Percentiles rank a stretch among this genome's conserved stretches.
phyloP scores from a whole-genome alignment of 78 protist genomes.

The Acrasis kona region DNA sequence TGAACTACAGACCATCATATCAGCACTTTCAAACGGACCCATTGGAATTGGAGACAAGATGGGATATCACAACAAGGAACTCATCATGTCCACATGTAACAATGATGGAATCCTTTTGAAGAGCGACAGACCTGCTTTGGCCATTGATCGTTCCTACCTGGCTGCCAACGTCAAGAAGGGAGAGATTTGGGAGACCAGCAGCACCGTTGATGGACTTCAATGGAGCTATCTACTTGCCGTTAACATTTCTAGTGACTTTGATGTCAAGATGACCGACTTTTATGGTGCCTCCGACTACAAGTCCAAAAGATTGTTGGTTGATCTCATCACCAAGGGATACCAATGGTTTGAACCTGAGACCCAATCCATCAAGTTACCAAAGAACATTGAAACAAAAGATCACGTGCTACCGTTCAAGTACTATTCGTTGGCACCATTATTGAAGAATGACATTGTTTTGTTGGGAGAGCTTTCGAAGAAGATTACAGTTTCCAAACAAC shows the following conservation, averaged over 20 bases:
- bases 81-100: conserved; percentile 5
- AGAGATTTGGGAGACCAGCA: conserved; percentile 15
- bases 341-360: neutral
- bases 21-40: conserved; percentile 22
- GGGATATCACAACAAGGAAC: neutral
- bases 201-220: neutral
- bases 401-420: no score
- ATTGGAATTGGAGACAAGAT: conserved; percentile 22
- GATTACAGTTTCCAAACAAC: conserved; percentile 9
- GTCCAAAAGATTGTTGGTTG: neutral
- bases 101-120: conserved; percentile 15
- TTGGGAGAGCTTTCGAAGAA: conserved; percentile 26
- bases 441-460: neutral
- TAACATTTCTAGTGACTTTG: no score
- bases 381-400: neutral
- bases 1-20: conserved; percentile 1
- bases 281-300: conserved; percentile 6
- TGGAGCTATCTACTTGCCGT: no score
- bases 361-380: neutral
- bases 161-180: no score
- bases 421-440: neutral
- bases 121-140: conserved; percentile 2
- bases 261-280: neutral
- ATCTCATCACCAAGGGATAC: neutral
- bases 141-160: no score